A percentile compares a stretch with the other conserved stretches of the same genome.
phyloP scores from a whole-genome alignment of 495 filamentous ascomycete genomes.

The Talaromyces proteolyticus region DNA sequence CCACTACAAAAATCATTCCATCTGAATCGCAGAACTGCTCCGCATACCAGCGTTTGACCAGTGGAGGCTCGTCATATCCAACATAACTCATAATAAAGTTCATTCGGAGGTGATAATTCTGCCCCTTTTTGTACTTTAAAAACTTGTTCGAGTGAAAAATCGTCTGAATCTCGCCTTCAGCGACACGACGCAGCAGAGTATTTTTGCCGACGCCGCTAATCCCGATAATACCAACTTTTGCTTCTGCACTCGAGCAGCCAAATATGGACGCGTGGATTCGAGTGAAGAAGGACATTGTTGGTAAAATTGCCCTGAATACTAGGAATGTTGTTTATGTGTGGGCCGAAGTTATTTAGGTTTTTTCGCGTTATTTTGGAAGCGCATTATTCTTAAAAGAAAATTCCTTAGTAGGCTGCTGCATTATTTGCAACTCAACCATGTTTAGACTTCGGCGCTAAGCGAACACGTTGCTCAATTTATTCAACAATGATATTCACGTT shows the following conservation, averaged over 20 bases:
- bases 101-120: not conserved
- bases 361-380: too few species aligned
- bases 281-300: not conserved
- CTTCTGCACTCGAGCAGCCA: not conserved
- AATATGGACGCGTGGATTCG: not conserved
- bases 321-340: too few species aligned
- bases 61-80: not conserved
- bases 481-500: too few species aligned
- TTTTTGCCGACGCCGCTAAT: not conserved
- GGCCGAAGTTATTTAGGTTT: too few species aligned
- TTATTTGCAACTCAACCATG: too few species aligned
- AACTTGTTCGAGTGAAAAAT: not conserved
- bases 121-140: not conserved
- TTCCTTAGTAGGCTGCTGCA: too few species aligned
- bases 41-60: not conserved
- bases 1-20: not conserved
- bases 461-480: too few species aligned
- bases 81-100: not conserved
- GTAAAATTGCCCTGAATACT: not conserved
- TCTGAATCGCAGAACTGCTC: not conserved
- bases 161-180: not conserved
- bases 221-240: not conserved
- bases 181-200: not conserved
- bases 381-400: too few species aligned
- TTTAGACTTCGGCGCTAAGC: too few species aligned